Percentiles rank a stretch among this genome's conserved stretches.
Evolutionary conservation across 1,139 yeast species (phyloP).

Genomic region (Eremothecium gossypii): DNA sequence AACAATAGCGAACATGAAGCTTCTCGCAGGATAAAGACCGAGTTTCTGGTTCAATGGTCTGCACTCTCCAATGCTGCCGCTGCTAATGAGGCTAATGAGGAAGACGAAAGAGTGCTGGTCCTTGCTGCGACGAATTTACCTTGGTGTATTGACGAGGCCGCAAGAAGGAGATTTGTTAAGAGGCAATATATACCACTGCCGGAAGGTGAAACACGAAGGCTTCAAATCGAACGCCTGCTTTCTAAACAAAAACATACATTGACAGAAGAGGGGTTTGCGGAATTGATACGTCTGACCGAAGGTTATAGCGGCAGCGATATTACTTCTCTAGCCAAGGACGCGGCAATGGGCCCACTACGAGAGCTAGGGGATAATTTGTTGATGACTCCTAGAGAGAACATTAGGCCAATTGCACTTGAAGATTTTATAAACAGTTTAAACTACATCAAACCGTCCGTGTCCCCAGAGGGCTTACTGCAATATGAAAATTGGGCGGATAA

Average conservation of each 20-base stretch:
- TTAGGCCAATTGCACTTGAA: slow-evolving; percentile 64
- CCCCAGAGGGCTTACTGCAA: slow-evolving; percentile 66
- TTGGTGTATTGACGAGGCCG: slow-evolving; percentile 98
- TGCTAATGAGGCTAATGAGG: slow-evolving; percentile 44
- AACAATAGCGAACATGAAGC: slow-evolving; percentile 80
- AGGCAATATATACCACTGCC: slow-evolving; percentile 94
- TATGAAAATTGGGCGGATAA: slow-evolving; percentile 86
- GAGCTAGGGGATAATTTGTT: slow-evolving; percentile 82
- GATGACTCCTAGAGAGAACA: slow-evolving; percentile 76
- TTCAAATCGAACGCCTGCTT: slow-evolving; percentile 63
- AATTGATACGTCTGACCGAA: slow-evolving; percentile 54
- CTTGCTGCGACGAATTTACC: slow-evolving; percentile 95
- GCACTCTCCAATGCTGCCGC: slow-evolving; percentile 91
- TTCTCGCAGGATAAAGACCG: slow-evolving; percentile 84
- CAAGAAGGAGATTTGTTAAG: slow-evolving; percentile 86
- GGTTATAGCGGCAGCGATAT: slow-evolving; percentile 92
- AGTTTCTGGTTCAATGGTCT: slow-evolving; percentile 93
- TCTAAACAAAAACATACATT: slow-evolving; percentile 70
- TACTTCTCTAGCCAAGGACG: slow-evolving; percentile 92
- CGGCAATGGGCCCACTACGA: slow-evolving; percentile 96
- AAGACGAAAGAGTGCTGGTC: slow-evolving; percentile 71
- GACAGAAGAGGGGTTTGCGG: slow-evolving; percentile 50
- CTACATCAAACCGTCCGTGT: slow-evolving; percentile 87
- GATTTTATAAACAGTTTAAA: slow-evolving; percentile 75
- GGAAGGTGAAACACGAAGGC: slow-evolving; percentile 69